Conservation (phyloP, 495 filamentous ascomycete species). For the Trichocladium uniseriatum region DNA sequence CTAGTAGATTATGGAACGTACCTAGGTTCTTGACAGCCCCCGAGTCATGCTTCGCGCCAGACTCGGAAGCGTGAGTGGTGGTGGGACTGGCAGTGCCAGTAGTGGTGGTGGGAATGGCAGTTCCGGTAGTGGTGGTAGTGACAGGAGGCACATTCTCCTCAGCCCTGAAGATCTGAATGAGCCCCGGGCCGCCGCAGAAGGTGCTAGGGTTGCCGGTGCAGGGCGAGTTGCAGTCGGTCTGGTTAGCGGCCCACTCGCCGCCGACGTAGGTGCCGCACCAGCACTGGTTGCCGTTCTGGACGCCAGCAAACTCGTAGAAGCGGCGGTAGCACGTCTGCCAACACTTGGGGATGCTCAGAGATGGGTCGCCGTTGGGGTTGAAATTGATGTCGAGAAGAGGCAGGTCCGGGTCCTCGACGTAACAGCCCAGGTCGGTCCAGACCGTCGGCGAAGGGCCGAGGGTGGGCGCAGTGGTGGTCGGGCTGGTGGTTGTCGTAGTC, state of each 20-base stretch:
- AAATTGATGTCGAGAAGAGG: slow-evolving; percentile 9
- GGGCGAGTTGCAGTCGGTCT: slow-evolving; percentile 20
- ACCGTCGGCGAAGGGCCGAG: slow-evolving; percentile 13
- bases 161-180: slow-evolving; percentile 14
- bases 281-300: slow-evolving; percentile 23
- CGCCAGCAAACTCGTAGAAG: slow-evolving; percentile 7
- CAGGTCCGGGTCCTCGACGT: slow-evolving; percentile 7
- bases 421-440: slow-evolving; percentile 14
- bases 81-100: slow-evolving; percentile 2
- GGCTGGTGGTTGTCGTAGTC: background rate
- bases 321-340: slow-evolving; percentile 10
- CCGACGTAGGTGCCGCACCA: slow-evolving; percentile 23
- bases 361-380: slow-evolving; percentile 3
- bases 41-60: background rate
- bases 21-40: background rate
- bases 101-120: too few species aligned
- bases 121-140: background rate
- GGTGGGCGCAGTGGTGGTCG: slow-evolving; percentile 5
- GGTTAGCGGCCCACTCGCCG: slow-evolving; percentile 10
- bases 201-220: slow-evolving; percentile 16
- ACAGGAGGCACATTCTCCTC: background rate
- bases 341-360: slow-evolving; percentile 11
- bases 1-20: background rate
- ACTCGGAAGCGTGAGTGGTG: background rate
- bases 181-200: slow-evolving; percentile 19